Evolutionary conservation across 2,329 filamentous ascomycete genomes (phyloP).

Genomic region (Grosmannia serpens): DNA sequence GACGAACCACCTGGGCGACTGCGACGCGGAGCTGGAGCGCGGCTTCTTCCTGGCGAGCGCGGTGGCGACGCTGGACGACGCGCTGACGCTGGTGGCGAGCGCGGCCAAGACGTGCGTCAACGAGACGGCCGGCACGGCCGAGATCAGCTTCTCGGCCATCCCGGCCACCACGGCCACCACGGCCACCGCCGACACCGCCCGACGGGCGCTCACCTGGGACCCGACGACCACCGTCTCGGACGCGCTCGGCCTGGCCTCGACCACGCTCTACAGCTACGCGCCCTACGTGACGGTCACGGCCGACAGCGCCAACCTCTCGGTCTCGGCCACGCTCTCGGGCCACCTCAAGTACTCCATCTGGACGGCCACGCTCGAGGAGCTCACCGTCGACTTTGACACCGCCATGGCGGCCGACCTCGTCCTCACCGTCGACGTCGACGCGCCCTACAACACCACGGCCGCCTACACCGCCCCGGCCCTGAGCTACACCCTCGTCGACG

Average conservation of each 20-base stretch:
- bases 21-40: conserved; percentile 26
- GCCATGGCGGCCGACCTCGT: conserved; percentile 23
- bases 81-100: conserved; percentile 20
- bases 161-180: not conserved
- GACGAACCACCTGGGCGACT: conserved; percentile 30
- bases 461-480: conserved; percentile 25
- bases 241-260: conserved; percentile 9
- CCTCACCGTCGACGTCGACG: conserved; percentile 22
- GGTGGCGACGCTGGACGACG: conserved; percentile 17
- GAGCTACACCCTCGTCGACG: conserved; percentile 23
- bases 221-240: conserved; percentile 25
- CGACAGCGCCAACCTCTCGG: conserved; percentile 22
- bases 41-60: conserved; percentile 24
- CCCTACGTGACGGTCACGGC: conserved; percentile 23
- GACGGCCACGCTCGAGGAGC: conserved; percentile 19
- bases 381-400: conserved; percentile 32
- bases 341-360: conserved; percentile 29
- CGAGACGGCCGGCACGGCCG: conserved; percentile 20
- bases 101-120: conserved; percentile 21
- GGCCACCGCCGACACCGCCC: not conserved
- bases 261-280: conserved; percentile 11
- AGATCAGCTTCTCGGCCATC: conserved; percentile 6
- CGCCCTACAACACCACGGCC: conserved; percentile 21
- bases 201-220: conserved; percentile 21
- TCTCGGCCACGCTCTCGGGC: conserved; percentile 28